These are phyloP conservation scores for Aspergillus calidoustus DNA, from an alignment of 2,329 filamentous ascomycete genomes.

Conservation along the genomic window DNA sequence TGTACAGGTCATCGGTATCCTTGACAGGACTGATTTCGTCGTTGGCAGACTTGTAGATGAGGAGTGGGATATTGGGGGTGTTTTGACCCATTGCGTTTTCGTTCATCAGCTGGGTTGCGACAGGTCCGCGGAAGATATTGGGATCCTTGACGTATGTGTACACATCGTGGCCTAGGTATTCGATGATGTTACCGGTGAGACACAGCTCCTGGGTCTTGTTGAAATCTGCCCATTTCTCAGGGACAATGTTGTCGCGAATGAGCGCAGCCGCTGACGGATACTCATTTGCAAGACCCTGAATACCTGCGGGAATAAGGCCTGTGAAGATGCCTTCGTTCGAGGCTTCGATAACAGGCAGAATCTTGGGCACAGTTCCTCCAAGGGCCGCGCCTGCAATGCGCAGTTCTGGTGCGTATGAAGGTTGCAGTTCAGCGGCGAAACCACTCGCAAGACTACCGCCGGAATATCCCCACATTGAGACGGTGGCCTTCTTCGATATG, in stretches of 20 bases:
- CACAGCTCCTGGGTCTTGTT: constrained; percentile 28
- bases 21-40: constrained; percentile 52
- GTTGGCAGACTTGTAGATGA: constrained; percentile 55
- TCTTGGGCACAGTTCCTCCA: constrained; percentile 53
- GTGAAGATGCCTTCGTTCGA: constrained; percentile 39
- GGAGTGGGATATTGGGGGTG: constrained; percentile 53
- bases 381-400: constrained; percentile 54
- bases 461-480: constrained; percentile 61
- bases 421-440: constrained; percentile 24
- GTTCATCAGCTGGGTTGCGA: constrained; percentile 22
- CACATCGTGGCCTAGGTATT: constrained; percentile 28
- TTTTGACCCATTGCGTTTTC: constrained; percentile 43
- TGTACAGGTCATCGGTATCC: constrained; percentile 51
- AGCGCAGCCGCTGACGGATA: constrained; percentile 28
- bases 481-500: constrained; percentile 36
- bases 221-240: constrained; percentile 26
- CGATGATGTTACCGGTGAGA: constrained; percentile 24
- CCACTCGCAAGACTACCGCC: constrained; percentile 52
- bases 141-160: constrained; percentile 27
- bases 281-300: constrained; percentile 34
- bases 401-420: constrained; percentile 24
- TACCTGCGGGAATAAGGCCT: constrained; percentile 41
- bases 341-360: constrained; percentile 41
- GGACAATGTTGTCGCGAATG: constrained; percentile 23
- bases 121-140: constrained; percentile 22